Base-by-base conservation (phyloP, 768 basidiomycete species). In the Mycena amicta region DNA sequence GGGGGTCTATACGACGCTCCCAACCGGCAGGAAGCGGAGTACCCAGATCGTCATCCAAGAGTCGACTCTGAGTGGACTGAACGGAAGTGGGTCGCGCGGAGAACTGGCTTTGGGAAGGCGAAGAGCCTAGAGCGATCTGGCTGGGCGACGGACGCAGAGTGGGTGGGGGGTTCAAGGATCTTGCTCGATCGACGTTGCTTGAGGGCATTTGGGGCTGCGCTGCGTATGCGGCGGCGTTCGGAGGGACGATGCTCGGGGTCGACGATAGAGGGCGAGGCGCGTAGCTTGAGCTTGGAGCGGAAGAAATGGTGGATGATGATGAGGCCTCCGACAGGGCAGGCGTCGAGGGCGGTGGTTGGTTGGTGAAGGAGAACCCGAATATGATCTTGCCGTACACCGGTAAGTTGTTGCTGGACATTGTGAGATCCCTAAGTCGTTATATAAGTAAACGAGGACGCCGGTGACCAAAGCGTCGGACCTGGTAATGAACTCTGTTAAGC, bases 311-410 rank as follows among this genome's bases (percentile, higher is more conserved):
- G 66, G 50, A 49, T 22, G 55, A 53, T 58, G 59, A 50, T 60
- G 66, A 60, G 47, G 64, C 64, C 39, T 62, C 63, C 27, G 64
- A 53, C 53, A 61, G 33, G 54, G 56, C 46, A 56, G 65, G 52
- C 23, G 57, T 25, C 63, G 64, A 55, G 18, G 67, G 71, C 55
- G 71, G 65, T n/a, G 68, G 66, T 60, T 74, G 71, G 39, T 72
- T 66, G n/a, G 72, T 65, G 31, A 77, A 68, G 28, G 85, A 76
- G 59, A 86, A 81, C 2, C 78, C 80, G 66, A 94, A 85, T 60
- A 89, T 83, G 58, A 95, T 80, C 73, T 89, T 91, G 25, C 93
- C 93, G 70, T 89, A 89, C 0, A 95, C 93, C 43, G 85, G 81
- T 23, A 90, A 81, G 66, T 87, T 85, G 72, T 91, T 90, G 59